Base-by-base conservation (phyloP, 371 early-diverging fungal species). In the Enterocytospora artemiae region DNA sequence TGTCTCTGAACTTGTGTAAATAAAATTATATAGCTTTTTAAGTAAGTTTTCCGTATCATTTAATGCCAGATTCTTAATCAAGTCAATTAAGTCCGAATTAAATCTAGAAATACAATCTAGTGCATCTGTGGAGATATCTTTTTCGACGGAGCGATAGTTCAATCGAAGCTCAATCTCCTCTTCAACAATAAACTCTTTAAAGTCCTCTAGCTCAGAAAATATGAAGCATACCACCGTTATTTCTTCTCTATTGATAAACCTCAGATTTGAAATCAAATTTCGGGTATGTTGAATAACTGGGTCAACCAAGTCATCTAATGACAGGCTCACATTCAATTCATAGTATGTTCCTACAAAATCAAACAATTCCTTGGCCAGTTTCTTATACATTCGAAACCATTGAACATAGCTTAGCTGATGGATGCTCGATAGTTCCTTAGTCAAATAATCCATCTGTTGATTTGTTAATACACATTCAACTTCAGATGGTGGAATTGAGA, bases 201-300 rank as follows among this genome's bases (percentile, higher is more conserved):
- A 54, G 12, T 59, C 56, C 41, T 67, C 70, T 50, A 66, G 39
- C 37, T 69, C 56, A 18, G 56, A 49, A 45, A 41, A 70, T 20
- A 70, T n/a, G 27, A 30, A 58, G 18, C 65, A 63, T 1, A 69
- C 22, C 7, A 64, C 59, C 2, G 45, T 18, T 28, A 74, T 67
- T 56, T 74, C 74, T 39, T 70, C 46, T 43, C 68, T 60, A 27
- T 67, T 68, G 20, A 67, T 58, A 51, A 59, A 74, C 24, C 65
- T 65, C 14, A 74, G 46, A 28, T 51, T 57, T 31, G 59, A 59
- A 20, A 70, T 45, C 55, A 69, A 73, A 30, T 46, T 33, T 22
- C 30, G 12, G 48, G 44, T 53, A 51, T 61, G 55, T 2, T 57
- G 49, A 31, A 61, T 25, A 34, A 74, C 64, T 5, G 22, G 20